A percentile compares a stretch with the other conserved stretches of the same genome.
These are phyloP conservation scores for Candida takata DNA, from an alignment of 805 yeast species.

Conservation along the genomic window DNA sequence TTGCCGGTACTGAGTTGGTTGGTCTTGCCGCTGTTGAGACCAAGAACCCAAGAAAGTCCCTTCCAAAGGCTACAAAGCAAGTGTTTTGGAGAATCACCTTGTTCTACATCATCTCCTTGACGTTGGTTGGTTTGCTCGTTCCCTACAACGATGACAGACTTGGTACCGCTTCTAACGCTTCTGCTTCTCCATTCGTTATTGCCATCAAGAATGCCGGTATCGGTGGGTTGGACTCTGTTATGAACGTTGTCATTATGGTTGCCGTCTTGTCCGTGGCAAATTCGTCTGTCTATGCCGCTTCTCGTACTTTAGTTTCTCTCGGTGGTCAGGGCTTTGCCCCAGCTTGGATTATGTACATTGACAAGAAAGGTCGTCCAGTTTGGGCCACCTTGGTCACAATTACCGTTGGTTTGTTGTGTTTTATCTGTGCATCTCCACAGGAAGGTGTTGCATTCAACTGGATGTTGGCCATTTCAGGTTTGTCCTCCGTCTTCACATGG, in stretches of 20 bases:
- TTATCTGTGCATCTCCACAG: conserved; percentile 52
- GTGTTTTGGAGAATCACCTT: conserved; percentile 68
- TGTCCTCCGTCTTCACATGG: conserved; percentile 78
- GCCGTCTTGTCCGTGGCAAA: conserved; percentile 46
- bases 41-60: conserved; percentile 37
- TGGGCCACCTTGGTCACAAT: conserved; percentile 37
- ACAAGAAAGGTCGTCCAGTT: conserved; percentile 48
- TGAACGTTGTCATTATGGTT: conserved; percentile 54
- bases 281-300: conserved; percentile 48
- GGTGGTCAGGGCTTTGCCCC: conserved; percentile 49
- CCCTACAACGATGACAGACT: conserved; percentile 49
- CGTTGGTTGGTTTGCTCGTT: conserved; percentile 60
- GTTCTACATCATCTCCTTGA: conserved; percentile 57
- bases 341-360: conserved; percentile 37
- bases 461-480: conserved; percentile 72
- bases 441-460: conserved; percentile 59
- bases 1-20: conserved; percentile 58
- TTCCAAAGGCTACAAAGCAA: conserved; percentile 44
- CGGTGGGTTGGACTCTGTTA: conserved; percentile 49
- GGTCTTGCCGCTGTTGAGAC: conserved; percentile 46
- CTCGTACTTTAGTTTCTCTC: conserved; percentile 47
- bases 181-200: conserved; percentile 78
- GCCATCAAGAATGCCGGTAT: conserved; percentile 60
- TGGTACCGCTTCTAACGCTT: conserved; percentile 47
- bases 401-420: conserved; percentile 49